Percentiles rank a stretch among this genome's conserved stretches.
phyloP scores from a whole-genome alignment of 345 rosid genomes.

The Jatropha curcas region DNA sequence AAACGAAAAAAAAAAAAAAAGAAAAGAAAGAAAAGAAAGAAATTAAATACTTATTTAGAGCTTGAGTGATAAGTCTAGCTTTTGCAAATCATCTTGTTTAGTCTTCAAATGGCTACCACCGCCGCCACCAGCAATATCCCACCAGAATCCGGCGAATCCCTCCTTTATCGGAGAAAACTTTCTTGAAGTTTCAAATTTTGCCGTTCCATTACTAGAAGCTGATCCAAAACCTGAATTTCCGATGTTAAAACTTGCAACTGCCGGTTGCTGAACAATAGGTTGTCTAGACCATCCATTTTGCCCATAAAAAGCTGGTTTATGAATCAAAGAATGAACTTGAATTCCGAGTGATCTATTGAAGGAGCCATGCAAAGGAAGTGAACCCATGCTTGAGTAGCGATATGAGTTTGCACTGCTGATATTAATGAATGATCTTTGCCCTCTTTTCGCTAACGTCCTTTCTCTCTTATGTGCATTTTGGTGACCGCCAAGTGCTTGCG shows the following conservation, averaged over 20 bases:
- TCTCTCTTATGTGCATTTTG: slow-evolving; percentile 40
- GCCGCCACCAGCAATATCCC: slow-evolving; percentile 32
- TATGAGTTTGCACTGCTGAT: no score
- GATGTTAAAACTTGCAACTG: slow-evolving; percentile 33
- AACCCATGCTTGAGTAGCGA: slow-evolving; percentile 65
- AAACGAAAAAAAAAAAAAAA: not conserved
- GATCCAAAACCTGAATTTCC: slow-evolving; percentile 25
- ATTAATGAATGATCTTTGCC: slow-evolving; percentile 16
- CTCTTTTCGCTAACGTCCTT: slow-evolving; percentile 34
- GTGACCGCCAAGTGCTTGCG: slow-evolving; percentile 40
- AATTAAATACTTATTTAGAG: slow-evolving; percentile 41
- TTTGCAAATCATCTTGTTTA: slow-evolving; percentile 59
- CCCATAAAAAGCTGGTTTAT: slow-evolving; percentile 45
- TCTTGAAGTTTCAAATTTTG: slow-evolving; percentile 36
- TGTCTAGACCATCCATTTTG: slow-evolving; percentile 46
- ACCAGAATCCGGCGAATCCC: slow-evolving; percentile 38
- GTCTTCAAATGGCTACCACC: slow-evolving; percentile 44
- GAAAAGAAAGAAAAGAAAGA: not conserved
- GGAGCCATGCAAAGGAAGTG: slow-evolving; percentile 77
- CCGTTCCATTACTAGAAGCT: slow-evolving; percentile 29
- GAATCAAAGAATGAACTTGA: slow-evolving; percentile 69
- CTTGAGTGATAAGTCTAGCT: slow-evolving; percentile 92
- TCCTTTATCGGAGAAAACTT: slow-evolving; percentile 38
- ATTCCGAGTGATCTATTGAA: slow-evolving; percentile 58
- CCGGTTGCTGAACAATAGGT: slow-evolving; percentile 44